Evolutionary conservation across 2,329 filamentous ascomycete species (phyloP).

Genomic region (Drechslerella coelobrocha): DNA sequence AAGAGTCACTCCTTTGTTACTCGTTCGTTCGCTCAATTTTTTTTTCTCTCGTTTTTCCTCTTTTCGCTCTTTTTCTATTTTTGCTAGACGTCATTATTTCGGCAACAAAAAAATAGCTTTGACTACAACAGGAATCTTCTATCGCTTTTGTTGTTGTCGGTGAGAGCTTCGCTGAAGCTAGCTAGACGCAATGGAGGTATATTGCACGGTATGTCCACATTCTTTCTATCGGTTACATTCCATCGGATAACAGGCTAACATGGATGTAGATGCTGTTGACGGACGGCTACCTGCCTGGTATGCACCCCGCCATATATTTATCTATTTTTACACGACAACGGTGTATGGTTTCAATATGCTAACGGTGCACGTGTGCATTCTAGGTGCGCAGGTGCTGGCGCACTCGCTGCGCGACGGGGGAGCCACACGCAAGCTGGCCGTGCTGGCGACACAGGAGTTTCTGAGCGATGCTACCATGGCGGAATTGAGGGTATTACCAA

Average conservation of each 20-base stretch:
- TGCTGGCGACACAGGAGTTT: constrained; percentile 80
- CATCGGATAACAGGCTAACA: not conserved
- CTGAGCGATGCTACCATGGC: constrained; percentile 76
- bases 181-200: constrained; percentile 51
- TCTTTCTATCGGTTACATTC: constrained; percentile 1
- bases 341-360: too few species aligned
- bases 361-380: constrained; percentile 52
- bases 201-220: constrained; percentile 53
- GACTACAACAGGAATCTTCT: too few species aligned
- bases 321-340: too few species aligned
- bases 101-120: too few species aligned
- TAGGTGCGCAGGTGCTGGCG: constrained; percentile 89
- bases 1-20: too few species aligned
- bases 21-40: too few species aligned
- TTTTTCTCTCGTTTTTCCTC: not conserved
- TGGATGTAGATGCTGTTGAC: constrained; percentile 79
- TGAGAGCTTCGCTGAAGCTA: not conserved
- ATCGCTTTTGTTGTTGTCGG: not conserved
- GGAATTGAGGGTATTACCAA: constrained; percentile 73
- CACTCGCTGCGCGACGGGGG: constrained; percentile 93
- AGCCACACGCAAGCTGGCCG: constrained; percentile 82
- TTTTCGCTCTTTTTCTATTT: not conserved
- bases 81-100: not conserved
- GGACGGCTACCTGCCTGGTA: constrained; percentile 92
- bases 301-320: constrained; percentile 52